Evolutionary conservation across 345 rosid species (phyloP).

Genomic region (Orychophragmus violaceus): DNA sequence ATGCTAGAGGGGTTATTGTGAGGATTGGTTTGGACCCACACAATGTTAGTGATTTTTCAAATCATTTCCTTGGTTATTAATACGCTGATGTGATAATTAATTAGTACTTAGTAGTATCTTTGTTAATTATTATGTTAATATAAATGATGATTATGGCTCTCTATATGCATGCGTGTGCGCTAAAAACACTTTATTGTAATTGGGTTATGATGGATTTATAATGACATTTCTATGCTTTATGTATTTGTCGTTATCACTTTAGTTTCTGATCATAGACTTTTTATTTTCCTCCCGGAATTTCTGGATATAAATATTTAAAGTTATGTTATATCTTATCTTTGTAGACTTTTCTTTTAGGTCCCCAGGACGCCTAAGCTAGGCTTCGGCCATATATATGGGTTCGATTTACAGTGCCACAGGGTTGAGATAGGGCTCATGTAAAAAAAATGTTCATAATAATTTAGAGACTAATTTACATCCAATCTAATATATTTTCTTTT

Average conservation of each 20-base stretch:
- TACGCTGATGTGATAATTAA: conserved; percentile 10
- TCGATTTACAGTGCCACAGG: neutral
- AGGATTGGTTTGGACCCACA: conserved; percentile 53
- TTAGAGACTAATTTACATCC: neutral
- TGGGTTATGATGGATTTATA: conserved; percentile 20
- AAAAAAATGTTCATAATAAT: neutral
- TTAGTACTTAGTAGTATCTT: conserved; percentile 4
- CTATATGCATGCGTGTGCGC: conserved; percentile 23
- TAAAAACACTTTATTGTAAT: conserved; percentile 26
- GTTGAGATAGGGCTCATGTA: neutral
- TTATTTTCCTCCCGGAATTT: conserved; percentile 14
- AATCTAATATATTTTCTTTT: neutral
- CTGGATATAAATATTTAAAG: conserved; percentile 8
- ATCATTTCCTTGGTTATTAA: conserved; percentile 25
- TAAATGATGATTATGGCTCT: conserved; percentile 11
- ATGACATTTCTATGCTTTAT: conserved; percentile 21
- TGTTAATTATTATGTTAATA: conserved; percentile 5
- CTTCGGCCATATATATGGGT: neutral
- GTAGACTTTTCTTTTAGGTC: neutral
- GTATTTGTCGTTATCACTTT: conserved; percentile 19
- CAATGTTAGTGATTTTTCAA: conserved; percentile 29
- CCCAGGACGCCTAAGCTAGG: neutral
- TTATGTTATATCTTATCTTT: neutral
- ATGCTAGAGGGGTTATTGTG: conserved; percentile 35
- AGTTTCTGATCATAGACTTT: neutral